Evolutionary conservation across 2,329 filamentous ascomycete species (phyloP).

Genomic region (Aphanoascus verrucosus): DNA sequence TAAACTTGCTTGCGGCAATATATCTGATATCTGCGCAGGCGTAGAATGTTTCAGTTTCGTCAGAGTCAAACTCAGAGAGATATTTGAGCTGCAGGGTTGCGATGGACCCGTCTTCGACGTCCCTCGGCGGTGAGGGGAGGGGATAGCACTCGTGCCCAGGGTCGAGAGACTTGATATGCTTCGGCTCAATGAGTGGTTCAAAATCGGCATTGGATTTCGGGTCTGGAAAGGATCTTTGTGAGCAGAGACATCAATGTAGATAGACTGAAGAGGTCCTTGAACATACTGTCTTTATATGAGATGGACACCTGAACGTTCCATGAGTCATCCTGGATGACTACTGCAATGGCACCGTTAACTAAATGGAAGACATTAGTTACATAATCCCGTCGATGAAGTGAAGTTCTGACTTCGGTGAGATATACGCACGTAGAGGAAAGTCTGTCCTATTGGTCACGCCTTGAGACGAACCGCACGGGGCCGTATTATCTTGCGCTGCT

Average conservation of each 20-base stretch:
- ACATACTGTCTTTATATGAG: constrained; percentile 42
- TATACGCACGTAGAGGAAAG: constrained; percentile 44
- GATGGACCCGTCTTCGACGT: constrained; percentile 31
- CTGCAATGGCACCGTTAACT: constrained; percentile 32
- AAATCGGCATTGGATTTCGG: constrained; percentile 20
- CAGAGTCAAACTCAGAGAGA: constrained; percentile 32
- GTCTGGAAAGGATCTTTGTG: no score
- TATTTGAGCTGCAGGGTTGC: constrained; percentile 40
- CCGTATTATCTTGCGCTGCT: constrained; percentile 44
- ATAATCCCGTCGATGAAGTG: no score
- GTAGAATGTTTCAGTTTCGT: constrained; percentile 37
- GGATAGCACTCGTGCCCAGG: constrained; percentile 39
- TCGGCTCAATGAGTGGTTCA: constrained; percentile 25
- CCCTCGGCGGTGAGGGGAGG: constrained; percentile 27
- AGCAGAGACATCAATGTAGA: no score
- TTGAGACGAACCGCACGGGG: constrained; percentile 47
- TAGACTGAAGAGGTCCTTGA: constrained; percentile 24
- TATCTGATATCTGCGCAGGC: constrained; percentile 41
- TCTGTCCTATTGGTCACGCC: constrained; percentile 42
- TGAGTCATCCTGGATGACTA: constrained; percentile 49
- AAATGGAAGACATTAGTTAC: no score
- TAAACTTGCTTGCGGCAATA: constrained; percentile 32
- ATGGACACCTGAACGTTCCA: constrained; percentile 46
- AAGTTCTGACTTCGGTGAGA: constrained; percentile 8
- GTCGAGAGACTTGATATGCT: constrained; percentile 30